phyloP scores from a whole-genome alignment of 306 rosid species.

The Luffa acutangula region DNA sequence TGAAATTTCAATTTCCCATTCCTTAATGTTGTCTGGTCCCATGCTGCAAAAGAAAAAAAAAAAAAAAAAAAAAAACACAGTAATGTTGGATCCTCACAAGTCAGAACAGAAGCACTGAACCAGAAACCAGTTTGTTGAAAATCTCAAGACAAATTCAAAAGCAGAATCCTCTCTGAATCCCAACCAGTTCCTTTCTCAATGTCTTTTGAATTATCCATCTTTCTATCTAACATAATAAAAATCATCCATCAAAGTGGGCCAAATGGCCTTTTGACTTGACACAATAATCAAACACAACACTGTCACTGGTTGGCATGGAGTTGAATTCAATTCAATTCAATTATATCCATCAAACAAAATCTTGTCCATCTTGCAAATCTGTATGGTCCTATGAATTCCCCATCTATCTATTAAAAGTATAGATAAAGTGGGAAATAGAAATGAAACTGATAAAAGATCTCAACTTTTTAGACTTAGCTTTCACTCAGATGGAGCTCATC shows the following conservation, averaged over 20 bases:
- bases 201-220: not conserved
- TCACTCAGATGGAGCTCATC: not conserved
- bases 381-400: not conserved
- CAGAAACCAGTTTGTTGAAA: not conserved
- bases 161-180: not conserved
- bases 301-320: not conserved
- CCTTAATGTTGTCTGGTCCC: not conserved
- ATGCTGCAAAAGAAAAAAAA: not conserved
- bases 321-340: not conserved
- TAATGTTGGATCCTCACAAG: constrained; percentile 1
- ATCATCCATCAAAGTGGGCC: not conserved
- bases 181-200: not conserved
- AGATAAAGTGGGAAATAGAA: not conserved
- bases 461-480: not conserved
- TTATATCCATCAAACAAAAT: not conserved
- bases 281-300: not conserved
- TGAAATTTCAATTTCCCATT: not conserved
- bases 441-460: not conserved
- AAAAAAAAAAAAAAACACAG: not conserved
- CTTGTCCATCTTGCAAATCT: not conserved
- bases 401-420: not conserved
- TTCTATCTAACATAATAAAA: not conserved
- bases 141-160: not conserved
- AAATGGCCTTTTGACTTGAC: not conserved
- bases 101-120: not conserved